These are phyloP conservation scores for Aspergillus eucalypticola DNA, from an alignment of 2,329 filamentous ascomycete species.

Conservation along the genomic window DNA sequence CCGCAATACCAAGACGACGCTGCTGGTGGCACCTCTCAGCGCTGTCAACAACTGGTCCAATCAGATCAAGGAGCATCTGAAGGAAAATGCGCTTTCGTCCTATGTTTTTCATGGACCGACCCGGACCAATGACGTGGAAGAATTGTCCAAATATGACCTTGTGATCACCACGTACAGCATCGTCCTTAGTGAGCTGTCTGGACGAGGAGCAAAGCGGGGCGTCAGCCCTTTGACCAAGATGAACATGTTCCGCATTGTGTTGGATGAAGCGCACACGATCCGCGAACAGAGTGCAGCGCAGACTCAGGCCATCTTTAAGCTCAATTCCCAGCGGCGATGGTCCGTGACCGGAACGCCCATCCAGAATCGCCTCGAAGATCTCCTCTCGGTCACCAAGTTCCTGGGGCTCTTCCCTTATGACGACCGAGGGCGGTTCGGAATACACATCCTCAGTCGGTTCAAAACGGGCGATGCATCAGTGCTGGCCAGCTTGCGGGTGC, in stretches of 20 bases:
- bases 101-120: slow-evolving; percentile 86
- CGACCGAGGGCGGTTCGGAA: slow-evolving; percentile 70
- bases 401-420: slow-evolving; percentile 83
- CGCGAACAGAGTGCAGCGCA: slow-evolving; percentile 79
- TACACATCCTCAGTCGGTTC: slow-evolving; percentile 81
- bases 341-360: slow-evolving; percentile 96
- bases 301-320: slow-evolving; percentile 78
- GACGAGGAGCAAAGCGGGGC: slow-evolving; percentile 62
- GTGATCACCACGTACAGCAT: slow-evolving; percentile 93
- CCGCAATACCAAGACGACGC: slow-evolving; percentile 73
- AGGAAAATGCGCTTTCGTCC: slow-evolving; percentile 63
- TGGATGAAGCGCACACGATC: slow-evolving; percentile 95
- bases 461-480: slow-evolving; percentile 83
- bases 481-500: slow-evolving; percentile 74
- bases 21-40: slow-evolving; percentile 86
- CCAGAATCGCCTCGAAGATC: slow-evolving; percentile 88
- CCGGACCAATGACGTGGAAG: slow-evolving; percentile 67
- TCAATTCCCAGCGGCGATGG: slow-evolving; percentile 83
- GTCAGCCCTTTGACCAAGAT: slow-evolving; percentile 69
- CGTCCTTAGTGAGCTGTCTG: slow-evolving; percentile 73
- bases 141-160: slow-evolving; percentile 73
- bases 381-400: slow-evolving; percentile 84
- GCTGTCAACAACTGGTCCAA: slow-evolving; percentile 94
- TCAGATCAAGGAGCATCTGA: slow-evolving; percentile 82
- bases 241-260: slow-evolving; percentile 89